Evolutionary conservation across 2,329 filamentous ascomycete species (phyloP), one percentile per base, ranked within the genome.

Genomic region (Nigrospora sphaerica): DNA sequence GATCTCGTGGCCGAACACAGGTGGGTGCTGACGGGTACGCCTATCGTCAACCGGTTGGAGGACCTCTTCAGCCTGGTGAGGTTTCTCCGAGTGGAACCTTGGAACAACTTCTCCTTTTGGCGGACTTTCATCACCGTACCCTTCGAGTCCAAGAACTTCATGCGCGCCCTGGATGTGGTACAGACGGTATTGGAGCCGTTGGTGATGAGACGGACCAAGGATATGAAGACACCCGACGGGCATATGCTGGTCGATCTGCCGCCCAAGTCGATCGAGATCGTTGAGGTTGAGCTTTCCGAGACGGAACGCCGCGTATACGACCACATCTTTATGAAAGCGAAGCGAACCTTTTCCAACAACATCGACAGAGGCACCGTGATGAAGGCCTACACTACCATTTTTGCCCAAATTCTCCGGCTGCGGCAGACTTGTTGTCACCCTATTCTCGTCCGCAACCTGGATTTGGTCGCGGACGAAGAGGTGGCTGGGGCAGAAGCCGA

Each of bases 91-190:
- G 93, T 98, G 4, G 92, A 97, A 62, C 93, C 93, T 0, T 98
- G 93, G 93, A 93, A 86, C 59, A 97, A 97, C 63, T 98, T 98
- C 64, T 95, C 91, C 0, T 98, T 95, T 68, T 98, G 93, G 93
- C 91, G 91, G 62, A 97, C 93, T 0, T 98, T 98, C 63, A 97
- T 98, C 60, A 98, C 93, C 0, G 85, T 95, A 1, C 93, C 93
- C 0, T 98, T 98, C 53, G 93, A 98, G 64, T 92, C 89, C 0
- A 93, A 93, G 54, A 87, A 98, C 52, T 96, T 95, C 61, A 81
- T 96, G 55, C 84, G 91, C 5, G 93, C 93, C 1, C 74, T 98
- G 9, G 93, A 97, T 61, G 93, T 98, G 2, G 93, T 98, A 2
- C 93, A 98, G 62, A 98, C 92, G 0, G 92, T 98, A 0, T 70